Conservation (phyloP, 208 protist species). For the Entamoeba moshkovskii region DNA sequence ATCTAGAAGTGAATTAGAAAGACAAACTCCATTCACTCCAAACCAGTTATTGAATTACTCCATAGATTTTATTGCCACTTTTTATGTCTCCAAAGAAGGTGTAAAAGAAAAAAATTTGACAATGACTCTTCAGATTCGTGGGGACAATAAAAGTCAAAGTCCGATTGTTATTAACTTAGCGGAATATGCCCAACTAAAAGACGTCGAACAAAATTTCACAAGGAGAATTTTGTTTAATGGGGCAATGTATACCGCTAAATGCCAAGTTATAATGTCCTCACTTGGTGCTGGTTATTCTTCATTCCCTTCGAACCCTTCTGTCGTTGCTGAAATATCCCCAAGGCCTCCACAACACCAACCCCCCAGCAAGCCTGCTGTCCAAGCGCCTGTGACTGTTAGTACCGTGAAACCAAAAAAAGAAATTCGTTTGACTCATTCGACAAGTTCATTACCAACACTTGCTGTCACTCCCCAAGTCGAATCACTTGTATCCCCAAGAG, state of each 20-base stretch:
- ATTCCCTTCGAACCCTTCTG: not conserved
- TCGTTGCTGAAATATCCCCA: no score
- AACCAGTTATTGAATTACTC: not conserved
- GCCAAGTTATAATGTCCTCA: not conserved
- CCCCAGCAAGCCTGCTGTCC: not conserved
- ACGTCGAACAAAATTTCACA: not conserved
- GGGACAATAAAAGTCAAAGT: not conserved
- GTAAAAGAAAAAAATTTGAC: not conserved
- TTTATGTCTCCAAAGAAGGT: not conserved
- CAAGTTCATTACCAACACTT: not conserved
- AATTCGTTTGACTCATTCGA: not conserved
- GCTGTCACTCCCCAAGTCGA: not conserved
- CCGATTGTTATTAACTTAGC: not conserved
- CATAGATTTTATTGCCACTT: not conserved
- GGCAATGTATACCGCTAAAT: not conserved
- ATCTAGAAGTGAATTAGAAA: not conserved
- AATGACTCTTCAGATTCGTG: not conserved
- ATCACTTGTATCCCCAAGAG: no score
- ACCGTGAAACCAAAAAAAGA: not conserved
- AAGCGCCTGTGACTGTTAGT: not conserved
- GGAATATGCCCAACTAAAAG: not conserved
- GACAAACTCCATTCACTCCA: not conserved
- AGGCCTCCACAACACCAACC: not conserved
- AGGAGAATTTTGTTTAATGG: not conserved
- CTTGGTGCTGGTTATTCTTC: not conserved